Percentiles rank a stretch among this genome's conserved stretches.
Evolutionary conservation across 306 rosid genomes (phyloP).

Genomic region (Abrus precatorius): DNA sequence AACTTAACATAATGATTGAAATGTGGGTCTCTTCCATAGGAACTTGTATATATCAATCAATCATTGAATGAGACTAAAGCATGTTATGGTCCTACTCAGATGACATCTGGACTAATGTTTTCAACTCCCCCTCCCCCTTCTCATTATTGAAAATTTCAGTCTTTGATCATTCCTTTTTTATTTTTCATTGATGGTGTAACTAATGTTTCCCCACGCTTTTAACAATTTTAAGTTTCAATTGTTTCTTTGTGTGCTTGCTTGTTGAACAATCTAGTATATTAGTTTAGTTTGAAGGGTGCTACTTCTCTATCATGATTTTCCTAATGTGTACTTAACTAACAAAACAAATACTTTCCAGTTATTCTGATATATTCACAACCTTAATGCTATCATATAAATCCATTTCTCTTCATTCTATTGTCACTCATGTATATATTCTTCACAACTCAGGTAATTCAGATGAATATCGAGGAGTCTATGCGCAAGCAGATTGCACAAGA

Average conservation of each 20-base stretch:
- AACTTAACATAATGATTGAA: conserved; percentile 15
- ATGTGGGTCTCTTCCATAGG: neutral
- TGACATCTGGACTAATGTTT: conserved; percentile 19
- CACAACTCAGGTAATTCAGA: conserved; percentile 78
- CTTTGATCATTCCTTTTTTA: conserved; percentile 11
- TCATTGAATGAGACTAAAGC: conserved; percentile 16
- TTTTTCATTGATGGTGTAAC: conserved; percentile 2
- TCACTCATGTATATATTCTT: conserved; percentile 45
- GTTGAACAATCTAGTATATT: conserved; percentile 22
- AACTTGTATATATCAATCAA: conserved; percentile 20
- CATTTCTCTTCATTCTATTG: conserved; percentile 25
- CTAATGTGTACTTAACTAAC: conserved; percentile 28
- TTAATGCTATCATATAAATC: conserved; percentile 29
- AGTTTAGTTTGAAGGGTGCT: conserved; percentile 2
- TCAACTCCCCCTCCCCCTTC: neutral
- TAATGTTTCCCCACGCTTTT: conserved; percentile 10
- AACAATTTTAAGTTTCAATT: conserved; percentile 4
- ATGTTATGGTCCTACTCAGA: neutral
- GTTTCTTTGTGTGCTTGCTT: neutral
- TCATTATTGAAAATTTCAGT: conserved; percentile 17
- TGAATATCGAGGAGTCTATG: conserved; percentile 86
- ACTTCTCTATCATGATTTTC: conserved; percentile 36
- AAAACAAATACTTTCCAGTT: conserved; percentile 2
- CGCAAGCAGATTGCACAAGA: conserved; percentile 92
- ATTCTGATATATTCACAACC: conserved; percentile 31